Conservation (phyloP, 225 moss, liverwort and hornwort genomes). For the Climacium dendroides region DNA sequence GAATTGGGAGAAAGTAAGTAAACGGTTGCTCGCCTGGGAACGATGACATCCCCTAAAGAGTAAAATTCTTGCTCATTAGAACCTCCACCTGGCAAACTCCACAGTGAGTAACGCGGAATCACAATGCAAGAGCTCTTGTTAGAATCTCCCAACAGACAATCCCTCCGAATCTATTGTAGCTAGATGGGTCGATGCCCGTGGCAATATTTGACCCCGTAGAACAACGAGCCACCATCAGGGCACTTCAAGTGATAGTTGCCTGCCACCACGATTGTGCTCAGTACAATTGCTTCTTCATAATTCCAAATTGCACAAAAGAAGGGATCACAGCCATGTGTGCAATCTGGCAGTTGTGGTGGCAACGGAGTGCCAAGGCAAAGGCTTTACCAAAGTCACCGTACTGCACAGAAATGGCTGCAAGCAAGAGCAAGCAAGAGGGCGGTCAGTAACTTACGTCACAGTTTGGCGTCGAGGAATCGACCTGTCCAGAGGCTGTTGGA, state of each 20-base stretch:
- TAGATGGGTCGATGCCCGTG: not conserved
- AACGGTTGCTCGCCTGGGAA: conserved; percentile 24
- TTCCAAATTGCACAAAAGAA: too few species aligned
- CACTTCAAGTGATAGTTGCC: not conserved
- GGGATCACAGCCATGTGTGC: too few species aligned
- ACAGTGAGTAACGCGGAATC: conserved; percentile 36
- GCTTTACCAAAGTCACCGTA: too few species aligned
- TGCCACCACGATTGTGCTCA: not conserved
- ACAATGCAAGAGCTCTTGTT: not conserved
- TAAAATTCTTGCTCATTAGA: conserved; percentile 14
- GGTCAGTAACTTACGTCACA: not conserved
- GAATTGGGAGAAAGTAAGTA: not conserved
- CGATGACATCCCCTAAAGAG: conserved; percentile 8
- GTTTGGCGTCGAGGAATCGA: too few species aligned
- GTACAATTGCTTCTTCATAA: too few species aligned
- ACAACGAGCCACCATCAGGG: not conserved
- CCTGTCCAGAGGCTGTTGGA: too few species aligned
- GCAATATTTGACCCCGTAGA: not conserved
- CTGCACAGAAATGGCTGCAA: not conserved
- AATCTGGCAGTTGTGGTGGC: not conserved
- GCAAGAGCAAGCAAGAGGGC: not conserved
- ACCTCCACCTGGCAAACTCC: conserved; percentile 48
- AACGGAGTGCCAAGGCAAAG: not conserved
- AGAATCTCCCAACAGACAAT: not conserved
- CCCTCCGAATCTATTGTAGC: not conserved